Conservation (phyloP, 352 stramenopile species). For the Paralagenidium karlingii region DNA sequence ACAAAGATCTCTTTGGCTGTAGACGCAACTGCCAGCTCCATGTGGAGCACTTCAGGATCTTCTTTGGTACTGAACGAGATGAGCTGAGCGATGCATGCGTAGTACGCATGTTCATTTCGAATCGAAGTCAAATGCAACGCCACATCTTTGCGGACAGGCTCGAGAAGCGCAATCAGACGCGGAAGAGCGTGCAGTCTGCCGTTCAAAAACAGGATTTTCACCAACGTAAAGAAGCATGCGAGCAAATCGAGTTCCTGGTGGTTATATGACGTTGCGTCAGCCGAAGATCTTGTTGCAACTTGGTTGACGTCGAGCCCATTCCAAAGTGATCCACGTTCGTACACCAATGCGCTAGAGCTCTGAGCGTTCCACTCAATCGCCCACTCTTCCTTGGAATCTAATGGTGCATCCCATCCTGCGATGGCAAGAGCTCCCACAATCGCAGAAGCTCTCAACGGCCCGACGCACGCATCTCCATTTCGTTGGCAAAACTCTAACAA, state of each 20-base stretch:
- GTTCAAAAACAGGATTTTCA: conserved; percentile 80
- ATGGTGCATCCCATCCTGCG: conserved; percentile 7
- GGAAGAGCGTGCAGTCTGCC: conserved; percentile 33
- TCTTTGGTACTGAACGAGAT: conserved; percentile 33
- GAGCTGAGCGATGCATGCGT: conserved; percentile 74
- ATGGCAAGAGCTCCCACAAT: conserved; percentile 18
- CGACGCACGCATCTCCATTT: conserved; percentile 23
- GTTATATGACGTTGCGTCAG: no score
- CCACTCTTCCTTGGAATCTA: not conserved
- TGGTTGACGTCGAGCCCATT: not conserved
- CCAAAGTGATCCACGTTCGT: not conserved
- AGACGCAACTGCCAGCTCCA: no score
- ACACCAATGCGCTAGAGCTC: conserved; percentile 3
- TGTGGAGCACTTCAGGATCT: no score
- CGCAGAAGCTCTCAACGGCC: conserved; percentile 9
- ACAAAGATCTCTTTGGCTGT: conserved; percentile 77
- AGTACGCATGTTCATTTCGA: conserved; percentile 83
- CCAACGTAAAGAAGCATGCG: conserved; percentile 60
- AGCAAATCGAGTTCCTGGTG: conserved; percentile 72
- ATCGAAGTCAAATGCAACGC: conserved; percentile 73
- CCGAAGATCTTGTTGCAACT: conserved; percentile 1
- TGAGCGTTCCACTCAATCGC: not conserved
- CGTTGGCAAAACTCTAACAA: conserved; percentile 22
- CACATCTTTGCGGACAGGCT: conserved; percentile 39
- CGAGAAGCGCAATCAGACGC: conserved; percentile 37